Percentiles rank a stretch among this genome's conserved stretches.
These are phyloP conservation scores for Phialemoniopsis sp. DNA, from an alignment of 2,329 filamentous ascomycete genomes.

Conservation along the genomic window DNA sequence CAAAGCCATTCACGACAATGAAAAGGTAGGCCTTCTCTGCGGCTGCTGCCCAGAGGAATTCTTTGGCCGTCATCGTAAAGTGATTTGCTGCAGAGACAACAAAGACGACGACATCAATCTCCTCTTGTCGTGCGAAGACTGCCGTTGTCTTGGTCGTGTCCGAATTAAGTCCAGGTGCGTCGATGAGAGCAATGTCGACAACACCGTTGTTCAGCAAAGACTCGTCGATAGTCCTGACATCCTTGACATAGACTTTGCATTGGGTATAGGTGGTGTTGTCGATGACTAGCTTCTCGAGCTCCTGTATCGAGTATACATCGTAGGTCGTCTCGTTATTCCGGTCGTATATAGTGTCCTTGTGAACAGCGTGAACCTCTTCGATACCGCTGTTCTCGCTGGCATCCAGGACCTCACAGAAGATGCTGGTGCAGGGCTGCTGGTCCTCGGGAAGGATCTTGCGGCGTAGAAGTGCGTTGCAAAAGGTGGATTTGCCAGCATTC, in stretches of 20 bases:
- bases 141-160: slow-evolving; percentile 97
- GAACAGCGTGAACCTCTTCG: slow-evolving; percentile 94
- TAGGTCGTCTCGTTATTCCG: slow-evolving; percentile 93
- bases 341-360: slow-evolving; percentile 75
- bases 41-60: slow-evolving; percentile 94
- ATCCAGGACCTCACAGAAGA: slow-evolving; percentile 96
- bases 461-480: slow-evolving; percentile 93
- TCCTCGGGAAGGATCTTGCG: slow-evolving; percentile 93
- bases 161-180: slow-evolving; percentile 91
- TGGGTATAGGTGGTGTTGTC: slow-evolving; percentile 87
- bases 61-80: slow-evolving; percentile 95
- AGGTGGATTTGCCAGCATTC: slow-evolving; percentile 97
- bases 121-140: slow-evolving; percentile 93
- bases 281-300: slow-evolving; percentile 84
- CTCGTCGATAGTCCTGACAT: slow-evolving; percentile 83
- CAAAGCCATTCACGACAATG: slow-evolving; percentile 96
- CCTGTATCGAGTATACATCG: slow-evolving; percentile 72
- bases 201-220: slow-evolving; percentile 96
- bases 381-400: slow-evolving; percentile 84
- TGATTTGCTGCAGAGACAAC: slow-evolving; percentile 97
- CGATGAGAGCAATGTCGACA: slow-evolving; percentile 95
- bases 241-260: slow-evolving; percentile 95
- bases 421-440: slow-evolving; percentile 95
- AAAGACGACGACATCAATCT: slow-evolving; percentile 98
- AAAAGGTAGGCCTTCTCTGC: slow-evolving; percentile 98